Evolutionary conservation across 805 yeast genomes (phyloP), one percentile per base, ranked within the genome.

Genomic region (Priceomyces medius): DNA sequence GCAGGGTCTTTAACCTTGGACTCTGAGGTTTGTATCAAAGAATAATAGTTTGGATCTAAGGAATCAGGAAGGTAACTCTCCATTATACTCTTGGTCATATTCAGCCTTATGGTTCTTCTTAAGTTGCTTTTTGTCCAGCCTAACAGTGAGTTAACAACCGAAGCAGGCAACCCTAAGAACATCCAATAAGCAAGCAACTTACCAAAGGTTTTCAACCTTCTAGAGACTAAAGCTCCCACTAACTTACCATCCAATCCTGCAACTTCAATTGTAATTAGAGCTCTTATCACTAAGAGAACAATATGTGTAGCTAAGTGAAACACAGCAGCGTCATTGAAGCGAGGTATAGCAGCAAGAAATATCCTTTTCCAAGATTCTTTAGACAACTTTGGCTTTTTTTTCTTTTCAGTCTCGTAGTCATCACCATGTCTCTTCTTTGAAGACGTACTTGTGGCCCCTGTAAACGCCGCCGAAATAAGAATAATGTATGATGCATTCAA

Each of bases 191-290:
- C 68, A 41, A 89, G 61, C 20, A 84, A 74, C 45, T 75, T 74
- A 42, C 82, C 66, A 54, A 90, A 89, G 34, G 71, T 72, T 35
- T 73, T 69, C 46, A 88, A 84, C 38, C 75, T 74, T 47, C 84
- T 87, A 31, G 83, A 76, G 20, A 90, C 86, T 50, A 90, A 73
- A 1, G 87, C 79, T 0, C 96, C 87, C 3, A 90, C 96, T 40
- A 90, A 68, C 55, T 73, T 71, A 49, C 97, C 97, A 61, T 90
- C 97, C 43, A 90, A 70, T 9, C 83, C 78, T 4, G 97, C 97
- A 12, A 89, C 90, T 54, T 82, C 81, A 35, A 90, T 72, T 2
- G 96, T 83, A 20, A 90, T 64, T 18, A 82, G 59, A 0, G 96
- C 91, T 48, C 96, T 74, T 3, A 76, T 48, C 3, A 85, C 73